Evolutionary conservation across 2,329 filamentous ascomycete genomes (phyloP).

Genomic region (Bimuria novae-zelandiae): DNA sequence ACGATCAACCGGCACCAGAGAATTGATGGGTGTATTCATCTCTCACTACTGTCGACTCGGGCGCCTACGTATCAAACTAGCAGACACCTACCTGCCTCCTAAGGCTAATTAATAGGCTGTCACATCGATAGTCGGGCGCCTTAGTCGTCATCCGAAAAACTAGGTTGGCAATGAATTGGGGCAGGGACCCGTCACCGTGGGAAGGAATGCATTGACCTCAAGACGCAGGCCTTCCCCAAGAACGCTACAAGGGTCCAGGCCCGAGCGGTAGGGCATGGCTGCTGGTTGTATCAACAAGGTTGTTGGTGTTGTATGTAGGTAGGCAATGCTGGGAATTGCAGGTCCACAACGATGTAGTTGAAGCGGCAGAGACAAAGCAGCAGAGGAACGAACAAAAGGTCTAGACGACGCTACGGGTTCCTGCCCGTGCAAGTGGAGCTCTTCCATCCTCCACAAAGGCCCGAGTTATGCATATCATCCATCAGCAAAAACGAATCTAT

Average conservation of each 20-base stretch:
- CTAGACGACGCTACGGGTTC: background rate
- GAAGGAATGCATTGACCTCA: constrained; percentile 6
- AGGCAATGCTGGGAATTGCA: background rate
- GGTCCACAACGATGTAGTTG: background rate
- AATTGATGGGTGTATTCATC: background rate
- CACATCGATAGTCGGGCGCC: background rate
- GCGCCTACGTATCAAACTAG: background rate
- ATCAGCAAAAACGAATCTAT: background rate
- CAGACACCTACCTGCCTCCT: background rate
- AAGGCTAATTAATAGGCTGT: background rate
- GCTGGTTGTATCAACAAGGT: background rate
- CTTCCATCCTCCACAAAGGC: background rate
- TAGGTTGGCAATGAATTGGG: background rate
- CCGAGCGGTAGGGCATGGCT: background rate
- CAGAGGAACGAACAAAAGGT: background rate
- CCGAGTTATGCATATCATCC: background rate
- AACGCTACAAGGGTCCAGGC: background rate
- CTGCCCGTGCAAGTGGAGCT: constrained; percentile 1
- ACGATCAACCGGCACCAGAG: background rate
- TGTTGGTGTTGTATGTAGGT: background rate
- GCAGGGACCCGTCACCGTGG: background rate
- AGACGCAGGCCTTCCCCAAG: background rate
- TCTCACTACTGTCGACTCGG: background rate
- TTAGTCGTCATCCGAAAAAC: background rate
- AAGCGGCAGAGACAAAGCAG: too few species aligned